Conservation (phyloP, 805 yeast species). For the Limtongia smithiae region DNA sequence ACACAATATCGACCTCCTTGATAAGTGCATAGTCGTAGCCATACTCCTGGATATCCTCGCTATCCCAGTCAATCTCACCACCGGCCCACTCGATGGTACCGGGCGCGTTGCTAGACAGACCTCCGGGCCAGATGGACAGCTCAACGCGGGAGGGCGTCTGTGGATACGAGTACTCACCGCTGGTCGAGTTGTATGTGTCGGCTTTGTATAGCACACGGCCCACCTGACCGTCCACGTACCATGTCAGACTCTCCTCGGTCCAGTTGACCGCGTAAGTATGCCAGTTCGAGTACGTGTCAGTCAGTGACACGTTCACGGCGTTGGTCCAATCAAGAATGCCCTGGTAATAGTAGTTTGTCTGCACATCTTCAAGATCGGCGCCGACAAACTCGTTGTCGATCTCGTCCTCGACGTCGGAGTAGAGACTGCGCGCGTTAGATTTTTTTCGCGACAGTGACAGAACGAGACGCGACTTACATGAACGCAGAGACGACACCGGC, state of each 20-base stretch:
- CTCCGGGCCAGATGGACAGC: constrained; percentile 53
- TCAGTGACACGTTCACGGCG: constrained; percentile 43
- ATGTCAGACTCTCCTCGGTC: constrained; percentile 61
- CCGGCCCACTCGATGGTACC: constrained; percentile 79
- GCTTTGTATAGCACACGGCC: constrained; percentile 61
- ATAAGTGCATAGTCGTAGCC: constrained; percentile 80
- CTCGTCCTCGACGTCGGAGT: constrained; percentile 85
- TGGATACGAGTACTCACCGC: constrained; percentile 81
- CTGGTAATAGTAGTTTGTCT: constrained; percentile 76
- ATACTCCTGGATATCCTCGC: constrained; percentile 62
- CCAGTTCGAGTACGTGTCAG: constrained; percentile 59
- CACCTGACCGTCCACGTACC: constrained; percentile 70
- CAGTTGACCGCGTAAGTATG: constrained; percentile 85
- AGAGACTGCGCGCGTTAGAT: constrained; percentile 39
- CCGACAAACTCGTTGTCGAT: constrained; percentile 88
- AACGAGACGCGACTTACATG: constrained; percentile 38
- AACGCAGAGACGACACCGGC: constrained; percentile 82
- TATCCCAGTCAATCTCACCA: constrained; percentile 79
- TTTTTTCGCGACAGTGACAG: background rate
- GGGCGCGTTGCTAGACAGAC: constrained; percentile 46
- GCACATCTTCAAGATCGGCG: constrained; percentile 58
- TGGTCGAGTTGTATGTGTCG: constrained; percentile 56
- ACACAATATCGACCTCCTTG: constrained; percentile 55
- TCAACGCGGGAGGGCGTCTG: constrained; percentile 82
- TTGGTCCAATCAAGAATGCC: constrained; percentile 69